Evolutionary conservation across 106 monocot genomes (phyloP).

Genomic region (Apostasia ramifera): DNA sequence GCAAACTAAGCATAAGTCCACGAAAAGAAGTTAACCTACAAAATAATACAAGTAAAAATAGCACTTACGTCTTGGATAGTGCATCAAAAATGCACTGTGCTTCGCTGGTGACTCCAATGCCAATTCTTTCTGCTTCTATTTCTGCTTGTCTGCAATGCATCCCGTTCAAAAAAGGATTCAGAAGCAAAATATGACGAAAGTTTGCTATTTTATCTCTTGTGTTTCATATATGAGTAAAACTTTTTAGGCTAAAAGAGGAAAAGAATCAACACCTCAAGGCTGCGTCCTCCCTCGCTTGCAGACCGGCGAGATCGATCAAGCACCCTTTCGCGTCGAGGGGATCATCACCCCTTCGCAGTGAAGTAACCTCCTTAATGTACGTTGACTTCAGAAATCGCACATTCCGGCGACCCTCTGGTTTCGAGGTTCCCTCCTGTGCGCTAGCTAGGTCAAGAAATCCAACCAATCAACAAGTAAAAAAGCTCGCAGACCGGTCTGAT

Average conservation of each 20-base stretch:
- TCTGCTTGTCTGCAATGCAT: conserved; percentile 70
- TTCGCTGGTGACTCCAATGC: conserved; percentile 76
- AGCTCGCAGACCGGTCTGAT: neutral
- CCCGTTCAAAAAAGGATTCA: neutral
- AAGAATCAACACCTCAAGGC: conserved; percentile 44
- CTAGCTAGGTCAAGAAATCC: conserved; percentile 7
- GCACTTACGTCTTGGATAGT: conserved; percentile 83
- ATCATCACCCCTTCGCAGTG: conserved; percentile 45
- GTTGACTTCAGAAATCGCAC: conserved; percentile 65
- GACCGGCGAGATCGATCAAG: conserved; percentile 46
- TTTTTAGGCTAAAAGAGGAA: neutral
- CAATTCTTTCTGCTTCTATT: conserved; percentile 83
- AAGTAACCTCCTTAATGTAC: conserved; percentile 60
- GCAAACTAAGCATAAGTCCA: neutral
- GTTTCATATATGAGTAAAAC: neutral
- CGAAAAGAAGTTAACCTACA: neutral
- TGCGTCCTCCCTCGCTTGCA: conserved; percentile 75
- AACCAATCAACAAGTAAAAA: neutral
- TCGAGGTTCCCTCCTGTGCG: conserved; percentile 52
- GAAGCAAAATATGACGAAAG: neutral
- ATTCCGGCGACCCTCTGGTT: conserved; percentile 24
- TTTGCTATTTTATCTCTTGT: neutral
- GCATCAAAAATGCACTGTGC: conserved; percentile 94
- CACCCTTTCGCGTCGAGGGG: conserved; percentile 67
- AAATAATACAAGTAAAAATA: neutral